These are phyloP conservation scores for Neolentinus lepideus DNA, from an alignment of 1,284 basidiomycete genomes.

Conservation along the genomic window DNA sequence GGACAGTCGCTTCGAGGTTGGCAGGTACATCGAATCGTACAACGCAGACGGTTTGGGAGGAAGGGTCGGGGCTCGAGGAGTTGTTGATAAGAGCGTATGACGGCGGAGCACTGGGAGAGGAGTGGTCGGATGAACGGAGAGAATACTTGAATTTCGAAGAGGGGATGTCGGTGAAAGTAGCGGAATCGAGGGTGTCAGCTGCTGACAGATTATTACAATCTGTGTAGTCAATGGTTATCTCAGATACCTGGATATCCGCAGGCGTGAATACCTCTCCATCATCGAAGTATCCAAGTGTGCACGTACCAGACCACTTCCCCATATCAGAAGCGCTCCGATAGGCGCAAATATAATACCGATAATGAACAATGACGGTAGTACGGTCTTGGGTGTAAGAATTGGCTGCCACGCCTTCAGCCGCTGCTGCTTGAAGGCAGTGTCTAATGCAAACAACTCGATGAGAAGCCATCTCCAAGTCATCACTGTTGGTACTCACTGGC, in stretches of 20 bases:
- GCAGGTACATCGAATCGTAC: constrained; percentile 81
- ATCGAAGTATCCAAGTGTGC: neutral
- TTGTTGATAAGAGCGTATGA: constrained; percentile 65
- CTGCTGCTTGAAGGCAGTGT: constrained; percentile 99
- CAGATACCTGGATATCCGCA: constrained; percentile 58
- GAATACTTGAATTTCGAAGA: constrained; percentile 66
- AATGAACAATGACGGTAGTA: constrained; percentile 93
- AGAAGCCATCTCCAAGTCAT: constrained; percentile 6
- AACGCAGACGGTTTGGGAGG: constrained; percentile 55
- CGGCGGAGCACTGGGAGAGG: constrained; percentile 42
- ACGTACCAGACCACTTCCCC: constrained; percentile 72
- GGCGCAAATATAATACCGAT: constrained; percentile 94
- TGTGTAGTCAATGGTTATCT: constrained; percentile 96
- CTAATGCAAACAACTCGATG: constrained; percentile 26
- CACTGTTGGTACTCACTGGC: constrained; percentile 61
- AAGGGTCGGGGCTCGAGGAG: constrained; percentile 31
- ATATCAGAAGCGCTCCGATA: constrained; percentile 90
- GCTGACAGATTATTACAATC: constrained; percentile 67
- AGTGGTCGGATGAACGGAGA: constrained; percentile 50
- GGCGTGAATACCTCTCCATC: neutral
- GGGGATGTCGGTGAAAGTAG: constrained; percentile 50
- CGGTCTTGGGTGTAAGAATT: constrained; percentile 95
- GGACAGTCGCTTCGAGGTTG: constrained; percentile 69
- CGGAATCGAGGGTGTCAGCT: constrained; percentile 34
- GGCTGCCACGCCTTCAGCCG: constrained; percentile 99